Percentiles rank a stretch among this genome's conserved stretches.
Evolutionary conservation across 2,329 filamentous ascomycete species (phyloP).

Genomic region (Myrmaecium sp.): DNA sequence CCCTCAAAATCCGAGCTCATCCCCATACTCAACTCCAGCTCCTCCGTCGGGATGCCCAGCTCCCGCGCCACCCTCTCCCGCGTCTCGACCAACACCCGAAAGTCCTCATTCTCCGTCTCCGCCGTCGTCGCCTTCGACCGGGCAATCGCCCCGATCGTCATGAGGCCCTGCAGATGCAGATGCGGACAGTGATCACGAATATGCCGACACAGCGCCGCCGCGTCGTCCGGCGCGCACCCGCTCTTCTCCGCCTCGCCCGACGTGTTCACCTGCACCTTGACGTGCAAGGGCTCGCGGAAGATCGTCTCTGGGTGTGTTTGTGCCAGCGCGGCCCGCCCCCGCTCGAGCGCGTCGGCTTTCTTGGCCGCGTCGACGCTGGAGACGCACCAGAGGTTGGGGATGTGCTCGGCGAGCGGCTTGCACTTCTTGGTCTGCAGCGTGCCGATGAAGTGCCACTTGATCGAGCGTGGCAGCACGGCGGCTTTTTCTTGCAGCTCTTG

Average conservation of each 20-base stretch:
- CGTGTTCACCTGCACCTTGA: conserved; percentile 93
- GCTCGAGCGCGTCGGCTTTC: conserved; percentile 70
- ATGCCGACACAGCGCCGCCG: conserved; percentile 49
- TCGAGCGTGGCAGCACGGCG: conserved; percentile 52
- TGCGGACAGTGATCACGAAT: conserved; percentile 55
- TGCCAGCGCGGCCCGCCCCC: conserved; percentile 47
- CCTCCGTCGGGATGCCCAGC: conserved; percentile 36
- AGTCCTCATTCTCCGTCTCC: conserved; percentile 86
- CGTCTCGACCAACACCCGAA: conserved; percentile 49
- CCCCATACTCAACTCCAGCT: conserved; percentile 86
- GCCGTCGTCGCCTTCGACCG: conserved; percentile 53
- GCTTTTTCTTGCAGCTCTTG: conserved; percentile 75
- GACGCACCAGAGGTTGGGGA: conserved; percentile 81
- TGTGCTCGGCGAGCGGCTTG: conserved; percentile 62
- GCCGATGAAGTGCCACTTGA: conserved; percentile 95
- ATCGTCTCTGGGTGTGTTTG: too few species aligned
- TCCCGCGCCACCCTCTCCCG: conserved; percentile 52
- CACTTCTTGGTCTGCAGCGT: conserved; percentile 89
- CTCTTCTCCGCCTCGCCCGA: conserved; percentile 76
- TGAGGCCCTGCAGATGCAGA: conserved; percentile 63
- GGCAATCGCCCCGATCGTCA: conserved; percentile 96
- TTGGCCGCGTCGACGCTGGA: conserved; percentile 78
- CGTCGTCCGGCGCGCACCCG: conserved; percentile 52
- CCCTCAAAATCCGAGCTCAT: conserved; percentile 96
- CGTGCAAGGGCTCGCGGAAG: conserved; percentile 40